Evolutionary conservation across 257 asterid species (phyloP).

Genomic region (Solanum phureja): DNA sequence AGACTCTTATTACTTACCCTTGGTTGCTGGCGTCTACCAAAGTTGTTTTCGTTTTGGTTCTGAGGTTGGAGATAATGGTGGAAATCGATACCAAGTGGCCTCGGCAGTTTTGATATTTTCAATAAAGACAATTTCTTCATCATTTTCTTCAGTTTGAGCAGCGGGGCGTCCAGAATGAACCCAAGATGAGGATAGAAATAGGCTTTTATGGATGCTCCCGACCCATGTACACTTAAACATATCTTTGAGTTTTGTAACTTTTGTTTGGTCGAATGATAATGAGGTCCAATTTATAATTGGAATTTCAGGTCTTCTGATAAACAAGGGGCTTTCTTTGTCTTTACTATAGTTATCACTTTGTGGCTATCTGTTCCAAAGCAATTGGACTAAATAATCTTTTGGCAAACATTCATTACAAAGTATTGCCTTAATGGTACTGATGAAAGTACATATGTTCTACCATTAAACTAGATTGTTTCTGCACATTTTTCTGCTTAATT

Average conservation of each 20-base stretch:
- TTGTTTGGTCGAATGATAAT: constrained; percentile 7
- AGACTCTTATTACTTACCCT: not conserved
- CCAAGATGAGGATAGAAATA: constrained; percentile 12
- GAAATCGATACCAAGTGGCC: not conserved
- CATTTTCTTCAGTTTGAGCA: constrained; percentile 12
- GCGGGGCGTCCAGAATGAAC: constrained; percentile 17
- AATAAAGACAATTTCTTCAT: constrained; percentile 17
- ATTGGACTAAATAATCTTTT: not conserved
- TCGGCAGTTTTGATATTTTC: constrained; percentile 14
- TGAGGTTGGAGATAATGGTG: not conserved
- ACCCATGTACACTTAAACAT: constrained; percentile 20
- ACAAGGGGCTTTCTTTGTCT: not conserved
- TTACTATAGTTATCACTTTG: not conserved
- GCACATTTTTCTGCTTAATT: not conserved
- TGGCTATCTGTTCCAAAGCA: not conserved
- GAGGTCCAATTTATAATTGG: not conserved
- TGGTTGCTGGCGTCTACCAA: not conserved
- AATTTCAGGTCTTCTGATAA: not conserved
- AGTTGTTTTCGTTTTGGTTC: not conserved
- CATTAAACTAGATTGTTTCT: not conserved
- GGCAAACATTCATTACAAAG: not conserved
- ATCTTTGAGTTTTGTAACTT: constrained; percentile 17
- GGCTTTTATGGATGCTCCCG: constrained; percentile 22
- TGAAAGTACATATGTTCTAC: not conserved
- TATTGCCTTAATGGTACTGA: not conserved